Base-by-base conservation (phyloP, 73 alveolate genomes). In the Paramecium caudatum region DNA sequence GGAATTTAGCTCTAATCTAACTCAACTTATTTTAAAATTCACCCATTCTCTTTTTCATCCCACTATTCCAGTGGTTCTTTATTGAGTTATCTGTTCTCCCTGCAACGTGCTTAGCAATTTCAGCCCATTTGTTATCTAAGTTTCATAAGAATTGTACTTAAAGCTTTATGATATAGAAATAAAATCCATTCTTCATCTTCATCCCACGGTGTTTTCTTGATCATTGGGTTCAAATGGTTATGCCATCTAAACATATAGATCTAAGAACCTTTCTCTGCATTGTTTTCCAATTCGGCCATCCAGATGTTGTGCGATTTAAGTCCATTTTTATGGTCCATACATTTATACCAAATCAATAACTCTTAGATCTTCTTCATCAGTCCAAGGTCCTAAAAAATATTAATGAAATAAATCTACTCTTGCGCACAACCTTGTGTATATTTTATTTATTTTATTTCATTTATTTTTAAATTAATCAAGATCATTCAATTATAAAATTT, bases 181-280 rank as follows among this genome's bases (percentile, higher is more conserved):
- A 97, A 94, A 41, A 95, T 50, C 94, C 95, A 90, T 91, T 98
- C 99, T 95, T 98, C 99, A 61, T 95, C 98, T 36, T 91, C 97
- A 36, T 96, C 95, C 94, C 99, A 96, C 45, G 96, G 94, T 13
- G 95, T 95, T 82, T 96, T 96, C 82, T 95, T 97, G 21, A 97
- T 96, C 19, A 91, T 92, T 16, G 99, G 99, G 86, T 98, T 98
- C 32, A 98, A 90, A 69, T 98, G 98, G 81, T 97, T 97, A 86
- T 97, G 99, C 99, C 99, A 97, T 86, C 99, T 93, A 74, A 94
- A 97, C 46, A 96, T 23, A 43, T 50, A 95, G 91, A 47, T 94
- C 83, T 68, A 94, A 91, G 96, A 19, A 94, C 84, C 84, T 36
- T 74, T 74, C 88, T 43, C 91, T 34, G 81, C 92, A 70, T 45